Conservation (phyloP, 148 eudicot species). For the Rhododendron ovatum region DNA sequence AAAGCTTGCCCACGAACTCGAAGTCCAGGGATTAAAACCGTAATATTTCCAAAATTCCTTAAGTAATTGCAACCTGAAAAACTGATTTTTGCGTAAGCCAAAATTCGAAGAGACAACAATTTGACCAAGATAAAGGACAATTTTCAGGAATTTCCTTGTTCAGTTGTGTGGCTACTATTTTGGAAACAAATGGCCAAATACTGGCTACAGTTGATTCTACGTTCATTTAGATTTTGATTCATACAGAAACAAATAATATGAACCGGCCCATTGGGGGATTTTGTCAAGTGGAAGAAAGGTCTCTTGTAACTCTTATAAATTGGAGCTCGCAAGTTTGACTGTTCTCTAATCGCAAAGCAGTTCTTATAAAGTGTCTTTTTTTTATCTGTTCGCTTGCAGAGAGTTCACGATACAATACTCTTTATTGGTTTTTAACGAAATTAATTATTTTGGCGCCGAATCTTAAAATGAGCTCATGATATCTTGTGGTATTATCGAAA, state of each 20-base stretch:
- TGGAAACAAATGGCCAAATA: neutral
- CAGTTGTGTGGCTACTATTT: neutral
- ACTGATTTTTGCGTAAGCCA: neutral
- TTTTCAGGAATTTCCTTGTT: neutral
- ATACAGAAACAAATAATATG: too few relatives aligned
- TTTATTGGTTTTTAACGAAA: too few relatives aligned
- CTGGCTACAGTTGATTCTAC: neutral
- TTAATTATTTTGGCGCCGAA: too few relatives aligned
- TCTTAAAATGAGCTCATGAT: too few relatives aligned
- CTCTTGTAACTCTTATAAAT: too few relatives aligned
- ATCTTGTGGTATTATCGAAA: too few relatives aligned
- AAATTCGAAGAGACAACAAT: neutral
- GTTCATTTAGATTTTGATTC: too few relatives aligned
- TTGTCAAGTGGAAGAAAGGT: neutral
- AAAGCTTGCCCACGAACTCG: neutral
- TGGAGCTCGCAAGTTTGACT: too few relatives aligned
- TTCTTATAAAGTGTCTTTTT: too few relatives aligned
- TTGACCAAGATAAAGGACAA: neutral
- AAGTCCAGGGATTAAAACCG: neutral
- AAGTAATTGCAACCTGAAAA: neutral
- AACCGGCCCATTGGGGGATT: neutral
- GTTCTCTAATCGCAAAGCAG: too few relatives aligned
- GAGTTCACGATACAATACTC: too few relatives aligned
- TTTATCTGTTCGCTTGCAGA: too few relatives aligned
- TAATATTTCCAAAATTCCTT: neutral